A percentile compares a stretch with the other conserved stretches of the same genome.
These are phyloP conservation scores for Plasmodium relictum DNA, from an alignment of 169 alveolate species.

Conservation along the genomic window DNA sequence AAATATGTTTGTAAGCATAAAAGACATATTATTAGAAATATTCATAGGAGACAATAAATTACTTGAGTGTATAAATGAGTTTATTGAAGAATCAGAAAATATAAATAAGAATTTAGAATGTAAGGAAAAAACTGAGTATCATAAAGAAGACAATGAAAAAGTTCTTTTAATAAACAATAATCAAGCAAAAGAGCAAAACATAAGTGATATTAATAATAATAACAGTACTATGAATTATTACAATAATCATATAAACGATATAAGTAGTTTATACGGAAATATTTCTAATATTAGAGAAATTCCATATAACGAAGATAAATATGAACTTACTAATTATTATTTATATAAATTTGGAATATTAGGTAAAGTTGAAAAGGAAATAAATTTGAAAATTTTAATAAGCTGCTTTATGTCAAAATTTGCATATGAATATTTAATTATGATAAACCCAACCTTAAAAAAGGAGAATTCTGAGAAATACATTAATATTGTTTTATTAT, in stretches of 20 bases:
- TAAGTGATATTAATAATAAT: not conserved
- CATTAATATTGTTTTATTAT: conserved; percentile 56
- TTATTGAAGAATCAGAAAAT: conserved; percentile 26
- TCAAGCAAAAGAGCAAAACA: not conserved
- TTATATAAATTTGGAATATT: conserved; percentile 68
- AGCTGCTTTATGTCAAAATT: conserved; percentile 76
- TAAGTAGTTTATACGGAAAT: not conserved
- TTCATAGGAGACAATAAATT: conserved; percentile 69
- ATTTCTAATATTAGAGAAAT: not conserved
- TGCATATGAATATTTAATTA: conserved; percentile 72
- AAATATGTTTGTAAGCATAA: conserved; percentile 72
- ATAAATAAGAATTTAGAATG: not conserved
- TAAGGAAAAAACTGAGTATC: not conserved
- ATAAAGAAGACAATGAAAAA: not conserved
- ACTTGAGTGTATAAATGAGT: conserved; percentile 67
- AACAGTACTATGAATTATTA: not conserved
- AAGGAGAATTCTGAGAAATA: conserved; percentile 44
- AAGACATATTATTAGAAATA: conserved; percentile 71
- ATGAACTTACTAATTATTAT: conserved; percentile 1
- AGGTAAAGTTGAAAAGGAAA: conserved; percentile 76
- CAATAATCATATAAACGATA: not conserved
- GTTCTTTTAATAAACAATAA: not conserved
- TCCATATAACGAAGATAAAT: not conserved
- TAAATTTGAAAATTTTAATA: conserved; percentile 63
- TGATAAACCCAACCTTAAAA: conserved; percentile 70